Base-by-base conservation (phyloP, 805 yeast genomes). In the Lachancea mirantina region DNA sequence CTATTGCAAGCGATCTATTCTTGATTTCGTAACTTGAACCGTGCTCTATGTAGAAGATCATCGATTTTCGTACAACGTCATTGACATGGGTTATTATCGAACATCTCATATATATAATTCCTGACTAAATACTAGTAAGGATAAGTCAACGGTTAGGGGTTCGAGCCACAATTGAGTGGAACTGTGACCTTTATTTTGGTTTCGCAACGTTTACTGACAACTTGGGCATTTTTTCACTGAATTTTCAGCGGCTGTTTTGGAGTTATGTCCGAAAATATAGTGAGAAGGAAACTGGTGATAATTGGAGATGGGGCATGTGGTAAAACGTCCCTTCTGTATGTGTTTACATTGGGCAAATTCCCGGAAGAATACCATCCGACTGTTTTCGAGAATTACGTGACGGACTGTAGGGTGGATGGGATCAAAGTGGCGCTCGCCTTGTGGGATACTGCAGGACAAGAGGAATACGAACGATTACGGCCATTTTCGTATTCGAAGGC, bases 371-470 rank as follows among this genome's bases (percentile, higher is more conserved):
- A 85, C 56, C 94, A 84, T 45, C 96, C 96, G 3, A 87, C 96
- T 0, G 95, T 87, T 5, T 87, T 88, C 56, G 96, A 87, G 47
- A 87, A 88, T 57, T 85, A 88, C 55, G 95, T 87, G 10, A 85
- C 95, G 1, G 95, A 85, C 49, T 87, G 96, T 57, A 66, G 95
- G 37, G 94, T 88, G 13, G 96, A 87, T 51, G 96, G 96, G 3
- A 87, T 85, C 45, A 81, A 92, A 10, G 94, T 87, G 3, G 80
- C 85, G 42, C 60, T 87, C 35, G 88, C 94, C 2, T 61, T 87
- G 16, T 87, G 96, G 96, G 96, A 87, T 55, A 87, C 96, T 1
- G 96, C 96, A 4, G 96, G 96, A 2, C 96, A 87, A 60, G 96
- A 87, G 62, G 96, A 87, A 59, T 87, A 87, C 54, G 96, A 87